Conservation (phyloP, 78 protist species). For the Fonticula alba region DNA sequence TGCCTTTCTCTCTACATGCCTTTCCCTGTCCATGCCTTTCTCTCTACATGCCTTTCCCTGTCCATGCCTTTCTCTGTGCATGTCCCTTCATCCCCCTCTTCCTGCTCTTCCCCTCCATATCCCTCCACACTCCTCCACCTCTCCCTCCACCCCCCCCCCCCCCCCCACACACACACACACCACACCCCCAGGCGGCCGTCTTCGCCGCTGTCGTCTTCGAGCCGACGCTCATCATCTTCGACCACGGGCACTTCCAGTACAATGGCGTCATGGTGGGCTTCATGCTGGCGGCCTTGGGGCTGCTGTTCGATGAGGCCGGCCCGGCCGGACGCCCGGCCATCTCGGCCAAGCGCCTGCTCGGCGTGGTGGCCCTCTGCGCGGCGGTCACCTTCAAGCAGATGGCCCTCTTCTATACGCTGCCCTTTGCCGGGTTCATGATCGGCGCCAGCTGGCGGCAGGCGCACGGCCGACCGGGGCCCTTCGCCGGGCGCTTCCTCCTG, state of each 20-base stretch:
- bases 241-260: conserved; percentile 93
- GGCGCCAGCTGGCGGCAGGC: background rate
- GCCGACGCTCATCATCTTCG: conserved; percentile 63
- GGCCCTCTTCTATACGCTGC: conserved; percentile 60
- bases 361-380: conserved; percentile 28
- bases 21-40: background rate
- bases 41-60: too few species aligned
- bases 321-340: too few species aligned
- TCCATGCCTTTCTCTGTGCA: background rate
- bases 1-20: too few species aligned
- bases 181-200: too few species aligned
- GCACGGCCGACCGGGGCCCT: background rate
- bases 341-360: too few species aligned
- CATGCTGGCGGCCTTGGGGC: conserved; percentile 25
- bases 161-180: background rate
- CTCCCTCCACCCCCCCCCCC: too few species aligned
- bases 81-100: too few species aligned
- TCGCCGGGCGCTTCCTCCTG: background rate
- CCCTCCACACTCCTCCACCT: too few species aligned
- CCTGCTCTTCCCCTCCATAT: background rate
- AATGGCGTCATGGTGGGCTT: conserved; percentile 68
- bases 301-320: conserved; percentile 1
- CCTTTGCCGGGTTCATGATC: conserved; percentile 46
- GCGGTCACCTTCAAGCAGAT: conserved; percentile 75
- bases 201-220: conserved; percentile 46